Conservation (phyloP, 177 flowering plant genomes). For the Vitis hybrid region DNA sequence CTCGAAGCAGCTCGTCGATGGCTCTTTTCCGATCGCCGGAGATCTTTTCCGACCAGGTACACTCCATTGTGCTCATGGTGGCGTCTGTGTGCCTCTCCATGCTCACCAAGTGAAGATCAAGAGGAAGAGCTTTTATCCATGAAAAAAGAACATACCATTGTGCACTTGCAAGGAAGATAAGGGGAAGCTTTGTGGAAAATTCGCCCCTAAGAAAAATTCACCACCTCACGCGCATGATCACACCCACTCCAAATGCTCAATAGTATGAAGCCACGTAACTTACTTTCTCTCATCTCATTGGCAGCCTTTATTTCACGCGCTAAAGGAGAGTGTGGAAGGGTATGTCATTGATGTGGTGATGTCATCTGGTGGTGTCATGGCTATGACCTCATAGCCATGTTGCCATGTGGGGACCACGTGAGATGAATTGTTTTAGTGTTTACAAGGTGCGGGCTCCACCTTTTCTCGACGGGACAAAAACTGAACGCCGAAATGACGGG, state of each 20-base stretch:
- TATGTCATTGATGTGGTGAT: too few species aligned
- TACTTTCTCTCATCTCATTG: not conserved
- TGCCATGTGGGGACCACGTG: too few species aligned
- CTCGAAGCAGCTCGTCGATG: slow-evolving; percentile 27
- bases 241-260: not conserved
- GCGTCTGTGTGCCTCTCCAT: not conserved
- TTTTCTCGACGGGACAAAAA: too few species aligned
- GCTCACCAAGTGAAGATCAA: too few species aligned
- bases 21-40: slow-evolving; percentile 7
- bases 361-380: too few species aligned
- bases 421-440: too few species aligned
- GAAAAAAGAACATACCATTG: not conserved
- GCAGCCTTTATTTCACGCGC: too few species aligned
- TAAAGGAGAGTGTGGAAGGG: too few species aligned
- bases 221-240: not conserved
- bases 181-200: slow-evolving; percentile 13
- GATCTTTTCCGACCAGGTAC: slow-evolving; percentile 9
- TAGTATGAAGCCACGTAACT: too few species aligned
- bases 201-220: not conserved
- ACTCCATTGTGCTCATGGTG: slow-evolving; percentile 1
- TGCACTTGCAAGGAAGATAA: slow-evolving; percentile 8
- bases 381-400: too few species aligned
- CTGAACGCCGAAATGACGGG: too few species aligned
- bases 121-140: not conserved
- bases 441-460: too few species aligned